phyloP scores from a whole-genome alignment of 1,284 basidiomycete species.

The Flammula alnicola region DNA sequence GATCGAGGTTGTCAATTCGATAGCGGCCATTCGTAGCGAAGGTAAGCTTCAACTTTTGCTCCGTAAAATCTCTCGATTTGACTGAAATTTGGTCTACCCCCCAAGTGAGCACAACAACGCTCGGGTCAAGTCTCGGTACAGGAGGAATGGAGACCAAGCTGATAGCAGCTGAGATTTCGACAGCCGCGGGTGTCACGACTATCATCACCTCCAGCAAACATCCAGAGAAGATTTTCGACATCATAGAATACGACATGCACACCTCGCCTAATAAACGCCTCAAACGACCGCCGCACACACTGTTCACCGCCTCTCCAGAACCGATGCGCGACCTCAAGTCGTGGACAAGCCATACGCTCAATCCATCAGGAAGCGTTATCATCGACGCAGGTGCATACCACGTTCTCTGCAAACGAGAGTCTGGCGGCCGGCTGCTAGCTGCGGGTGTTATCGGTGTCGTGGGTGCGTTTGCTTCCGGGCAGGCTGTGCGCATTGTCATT shows the following conservation, averaged over 20 bases:
- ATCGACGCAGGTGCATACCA: conserved; percentile 90
- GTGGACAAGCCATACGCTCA: conserved; percentile 94
- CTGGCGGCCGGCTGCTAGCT: conserved; percentile 88
- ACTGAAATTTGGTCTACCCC: conserved; percentile 9
- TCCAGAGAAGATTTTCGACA: conserved; percentile 79
- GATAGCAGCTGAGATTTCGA: conserved; percentile 97
- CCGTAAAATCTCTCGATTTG: too few species aligned
- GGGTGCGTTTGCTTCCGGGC: conserved; percentile 91
- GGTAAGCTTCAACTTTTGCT: conserved; percentile 54
- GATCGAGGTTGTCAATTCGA: conserved; percentile 84
- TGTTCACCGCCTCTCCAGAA: conserved; percentile 78
- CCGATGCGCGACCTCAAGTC: conserved; percentile 92
- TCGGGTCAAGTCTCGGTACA: conserved; percentile 93
- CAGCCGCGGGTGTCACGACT: conserved; percentile 94
- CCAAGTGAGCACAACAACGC: conserved; percentile 92
- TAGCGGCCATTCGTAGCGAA: conserved; percentile 80
- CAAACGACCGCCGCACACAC: conserved; percentile 79
- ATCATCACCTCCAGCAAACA: conserved; percentile 87
- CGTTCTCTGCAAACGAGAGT: conserved; percentile 84
- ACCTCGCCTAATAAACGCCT: conserved; percentile 27
- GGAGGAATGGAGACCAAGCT: conserved; percentile 99
- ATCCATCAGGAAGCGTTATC: conserved; percentile 86
- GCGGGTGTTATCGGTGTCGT: conserved; percentile 89
- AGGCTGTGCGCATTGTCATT: conserved; percentile 89
- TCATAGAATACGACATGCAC: conserved; percentile 76